Percentiles rank a stretch among this genome's conserved stretches.
Evolutionary conservation across 2,329 filamentous ascomycete species (phyloP).

Genomic region (Aspergillus pseudoviridinutans): DNA sequence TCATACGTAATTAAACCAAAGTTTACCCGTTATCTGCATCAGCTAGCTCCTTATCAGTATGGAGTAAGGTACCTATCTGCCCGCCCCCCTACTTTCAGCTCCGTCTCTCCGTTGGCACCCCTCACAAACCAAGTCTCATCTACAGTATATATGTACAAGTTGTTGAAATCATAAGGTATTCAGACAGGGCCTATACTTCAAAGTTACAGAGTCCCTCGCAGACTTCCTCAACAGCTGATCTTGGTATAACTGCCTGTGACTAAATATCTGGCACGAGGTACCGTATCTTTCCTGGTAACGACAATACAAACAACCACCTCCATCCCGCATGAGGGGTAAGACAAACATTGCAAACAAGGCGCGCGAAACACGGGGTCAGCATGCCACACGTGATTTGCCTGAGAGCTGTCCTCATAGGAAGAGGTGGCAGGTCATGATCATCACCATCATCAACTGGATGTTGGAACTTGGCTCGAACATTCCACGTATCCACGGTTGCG

Average conservation of each 20-base stretch:
- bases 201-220: neutral
- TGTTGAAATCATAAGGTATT: neutral
- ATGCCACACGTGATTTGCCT: conserved; percentile 11
- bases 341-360: conserved; percentile 10
- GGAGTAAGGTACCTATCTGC: neutral
- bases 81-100: too few relatives aligned
- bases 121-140: neutral
- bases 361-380: conserved; percentile 5
- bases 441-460: neutral
- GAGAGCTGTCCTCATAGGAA: neutral
- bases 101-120: neutral
- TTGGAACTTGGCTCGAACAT: neutral
- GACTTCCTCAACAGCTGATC: neutral
- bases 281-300: neutral
- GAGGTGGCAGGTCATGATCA: neutral
- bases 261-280: neutral
- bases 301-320: neutral
- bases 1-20: neutral
- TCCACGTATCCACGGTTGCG: neutral
- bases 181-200: neutral
- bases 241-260: neutral
- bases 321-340: conserved; percentile 15
- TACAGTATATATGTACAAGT: neutral
- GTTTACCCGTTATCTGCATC: conserved; percentile 10
- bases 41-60: neutral